These are phyloP conservation scores for Colletotrichum sp. DNA, from an alignment of 2,329 filamentous ascomycete species.

Conservation along the genomic window DNA sequence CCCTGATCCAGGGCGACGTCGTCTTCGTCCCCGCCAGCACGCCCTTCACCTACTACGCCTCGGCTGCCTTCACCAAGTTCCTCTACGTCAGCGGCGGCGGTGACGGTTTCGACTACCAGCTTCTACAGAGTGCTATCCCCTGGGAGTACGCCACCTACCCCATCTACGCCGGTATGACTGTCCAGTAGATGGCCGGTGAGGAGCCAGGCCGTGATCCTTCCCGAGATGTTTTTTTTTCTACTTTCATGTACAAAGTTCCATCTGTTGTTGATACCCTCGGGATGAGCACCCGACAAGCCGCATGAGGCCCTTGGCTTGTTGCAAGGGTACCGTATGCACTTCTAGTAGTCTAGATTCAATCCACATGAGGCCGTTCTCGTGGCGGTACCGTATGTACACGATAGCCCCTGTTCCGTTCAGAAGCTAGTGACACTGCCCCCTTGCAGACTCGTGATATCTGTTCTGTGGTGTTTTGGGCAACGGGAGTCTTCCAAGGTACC, in stretches of 20 bases:
- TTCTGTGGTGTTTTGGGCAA: background rate
- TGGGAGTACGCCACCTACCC: conserved; percentile 6
- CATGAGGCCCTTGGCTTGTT: background rate
- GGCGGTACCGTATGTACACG: background rate
- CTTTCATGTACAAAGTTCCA: background rate
- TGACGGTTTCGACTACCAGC: conserved; percentile 26
- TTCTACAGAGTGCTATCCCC: conserved; percentile 9
- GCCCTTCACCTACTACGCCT: conserved; percentile 25
- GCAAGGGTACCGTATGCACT: background rate
- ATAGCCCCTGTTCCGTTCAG: background rate
- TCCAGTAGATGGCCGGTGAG: background rate
- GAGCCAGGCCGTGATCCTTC: background rate
- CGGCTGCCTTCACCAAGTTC: conserved; percentile 28
- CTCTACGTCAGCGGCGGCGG: conserved; percentile 28
- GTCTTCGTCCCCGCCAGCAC: conserved; percentile 26
- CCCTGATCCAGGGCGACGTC: conserved; percentile 28
- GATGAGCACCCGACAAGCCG: conserved; percentile 4
- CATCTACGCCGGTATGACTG: background rate
- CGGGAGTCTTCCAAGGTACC: background rate
- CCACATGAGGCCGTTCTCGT: background rate
- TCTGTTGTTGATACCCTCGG: background rate
- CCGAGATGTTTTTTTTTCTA: background rate
- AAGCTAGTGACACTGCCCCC: background rate
- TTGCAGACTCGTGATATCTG: background rate
- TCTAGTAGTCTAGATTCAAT: background rate